Base-by-base conservation (phyloP, 2,329 filamentous ascomycete species). In the Aspergillus sp. region DNA sequence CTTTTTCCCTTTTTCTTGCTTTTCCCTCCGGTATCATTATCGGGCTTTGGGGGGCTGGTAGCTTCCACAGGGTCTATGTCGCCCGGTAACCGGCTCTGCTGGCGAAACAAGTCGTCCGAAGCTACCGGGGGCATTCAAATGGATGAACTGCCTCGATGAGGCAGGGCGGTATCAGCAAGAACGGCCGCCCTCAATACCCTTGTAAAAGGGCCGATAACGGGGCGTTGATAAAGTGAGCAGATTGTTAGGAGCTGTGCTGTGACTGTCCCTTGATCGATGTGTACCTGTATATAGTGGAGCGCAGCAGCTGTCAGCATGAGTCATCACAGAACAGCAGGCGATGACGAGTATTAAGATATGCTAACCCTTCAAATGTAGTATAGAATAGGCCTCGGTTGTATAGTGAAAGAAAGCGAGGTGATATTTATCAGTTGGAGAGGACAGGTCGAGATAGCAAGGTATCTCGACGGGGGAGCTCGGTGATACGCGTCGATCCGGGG, bases 61-160 rank as follows among this genome's bases (percentile, higher is more conserved):
- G 70, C 69, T 47, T 70, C 65, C 20, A 60, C 52, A 15, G 70
- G 60, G 49, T 54, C 67, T 41, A 71, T 69, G 61, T 71, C 68
- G 62, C 71, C 69, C 46, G 68, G 61, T 33, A 68, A 72, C 67
- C 64, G 74, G 67, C 65, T 73, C 40, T 72, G 69, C 61, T 72
- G 74, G 67, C 67, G 70, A 64, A 70, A 71, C 56, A 67, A 58
- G 62, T 73, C 69, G 70, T 75, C 74, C 65, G 73, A 73, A 56
- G 70, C 69, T 67, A 68, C 73, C 66, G 73, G 73, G 70, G 70
- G 73, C 75, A 77, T 77, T 69, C 72, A 77, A 76, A 67, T 69
- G 64, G 64, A 66, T 60, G 59, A 63, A 63, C 65, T 70, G 70
- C 71, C 69, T 60, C 53, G 51, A 48, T 55, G 67, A 70, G 70